Conservation (phyloP, 2,329 filamentous ascomycete genomes). For the Penicillium sp. region DNA sequence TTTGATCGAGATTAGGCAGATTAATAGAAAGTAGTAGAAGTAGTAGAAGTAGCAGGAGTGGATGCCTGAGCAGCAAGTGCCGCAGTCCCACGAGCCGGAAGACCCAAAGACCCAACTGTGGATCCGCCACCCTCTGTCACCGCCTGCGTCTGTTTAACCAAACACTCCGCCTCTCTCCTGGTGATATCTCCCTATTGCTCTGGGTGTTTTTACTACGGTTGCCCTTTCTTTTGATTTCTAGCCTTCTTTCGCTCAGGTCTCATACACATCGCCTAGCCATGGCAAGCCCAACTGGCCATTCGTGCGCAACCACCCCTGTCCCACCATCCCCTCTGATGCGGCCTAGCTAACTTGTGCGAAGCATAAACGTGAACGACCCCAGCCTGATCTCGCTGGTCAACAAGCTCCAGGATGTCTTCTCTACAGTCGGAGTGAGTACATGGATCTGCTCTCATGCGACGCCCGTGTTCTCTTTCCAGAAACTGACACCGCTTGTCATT, state of each 20-base stretch:
- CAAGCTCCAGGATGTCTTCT: conserved; percentile 98
- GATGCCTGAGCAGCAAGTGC: not conserved
- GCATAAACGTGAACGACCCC: conserved; percentile 71
- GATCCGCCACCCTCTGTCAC: conserved; percentile 24
- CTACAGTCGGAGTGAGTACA: conserved; percentile 77
- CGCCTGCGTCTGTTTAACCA: conserved; percentile 22
- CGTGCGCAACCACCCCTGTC: conserved; percentile 39
- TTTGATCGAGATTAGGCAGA: not conserved
- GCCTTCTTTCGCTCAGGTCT: conserved; percentile 3
- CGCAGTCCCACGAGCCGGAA: not conserved
- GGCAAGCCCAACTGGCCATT: conserved; percentile 45
- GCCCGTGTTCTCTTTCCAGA: conserved; percentile 11
- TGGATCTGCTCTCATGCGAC: not conserved
- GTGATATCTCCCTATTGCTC: conserved; percentile 8
- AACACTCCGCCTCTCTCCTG: conserved; percentile 20
- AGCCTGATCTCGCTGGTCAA: conserved; percentile 82
- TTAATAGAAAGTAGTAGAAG: not conserved
- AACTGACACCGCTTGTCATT: conserved; percentile 30
- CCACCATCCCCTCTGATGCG: conserved; percentile 26
- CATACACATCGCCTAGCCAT: conserved; percentile 37
- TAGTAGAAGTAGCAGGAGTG: not conserved
- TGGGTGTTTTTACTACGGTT: conserved; percentile 10
- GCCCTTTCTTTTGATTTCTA: conserved; percentile 7
- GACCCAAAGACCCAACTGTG: not conserved
- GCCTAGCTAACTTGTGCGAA: conserved; percentile 38